Evolutionary conservation across 1,284 basidiomycete species (phyloP).

Genomic region (Malassezia slooffiae): DNA sequence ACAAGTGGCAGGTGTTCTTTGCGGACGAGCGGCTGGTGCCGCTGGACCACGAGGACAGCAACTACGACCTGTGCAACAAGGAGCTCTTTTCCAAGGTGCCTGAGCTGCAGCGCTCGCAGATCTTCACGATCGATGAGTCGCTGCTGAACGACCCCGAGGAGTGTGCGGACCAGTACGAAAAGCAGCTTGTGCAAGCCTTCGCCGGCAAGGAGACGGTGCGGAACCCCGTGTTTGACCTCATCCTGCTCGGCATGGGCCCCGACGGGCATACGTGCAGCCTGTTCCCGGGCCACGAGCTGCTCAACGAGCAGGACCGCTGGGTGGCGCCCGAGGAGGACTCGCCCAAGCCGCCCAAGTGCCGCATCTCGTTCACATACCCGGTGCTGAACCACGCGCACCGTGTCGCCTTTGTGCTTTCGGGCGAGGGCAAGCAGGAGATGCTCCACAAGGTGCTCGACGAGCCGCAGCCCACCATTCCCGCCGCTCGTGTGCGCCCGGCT

Average conservation of each 20-base stretch:
- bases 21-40: slow-evolving; percentile 93
- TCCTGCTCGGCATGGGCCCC: slow-evolving; percentile 46
- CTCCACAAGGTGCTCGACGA: slow-evolving; percentile 66
- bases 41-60: slow-evolving; percentile 80
- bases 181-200: slow-evolving; percentile 76
- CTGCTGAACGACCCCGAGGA: slow-evolving; percentile 63
- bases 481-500: slow-evolving; percentile 67
- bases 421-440: slow-evolving; percentile 70
- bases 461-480: slow-evolving; percentile 69
- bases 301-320: slow-evolving; percentile 79
- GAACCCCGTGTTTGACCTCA: slow-evolving; percentile 46
- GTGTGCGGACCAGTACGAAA: slow-evolving; percentile 82
- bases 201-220: slow-evolving; percentile 43
- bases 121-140: slow-evolving; percentile 69
- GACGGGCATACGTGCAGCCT: slow-evolving; percentile 95
- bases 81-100: slow-evolving; percentile 75
- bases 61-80: slow-evolving; percentile 66
- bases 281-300: slow-evolving; percentile 79
- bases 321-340: slow-evolving; percentile 84
- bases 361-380: slow-evolving; percentile 54
- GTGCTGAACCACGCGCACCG: slow-evolving; percentile 54
- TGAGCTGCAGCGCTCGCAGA: slow-evolving; percentile 60
- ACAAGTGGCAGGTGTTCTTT: slow-evolving; percentile 97
- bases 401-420: slow-evolving; percentile 76
- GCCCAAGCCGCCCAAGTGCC: slow-evolving; percentile 80